Conservation (phyloP, 164 flowering plant species). For the Sedum album region DNA sequence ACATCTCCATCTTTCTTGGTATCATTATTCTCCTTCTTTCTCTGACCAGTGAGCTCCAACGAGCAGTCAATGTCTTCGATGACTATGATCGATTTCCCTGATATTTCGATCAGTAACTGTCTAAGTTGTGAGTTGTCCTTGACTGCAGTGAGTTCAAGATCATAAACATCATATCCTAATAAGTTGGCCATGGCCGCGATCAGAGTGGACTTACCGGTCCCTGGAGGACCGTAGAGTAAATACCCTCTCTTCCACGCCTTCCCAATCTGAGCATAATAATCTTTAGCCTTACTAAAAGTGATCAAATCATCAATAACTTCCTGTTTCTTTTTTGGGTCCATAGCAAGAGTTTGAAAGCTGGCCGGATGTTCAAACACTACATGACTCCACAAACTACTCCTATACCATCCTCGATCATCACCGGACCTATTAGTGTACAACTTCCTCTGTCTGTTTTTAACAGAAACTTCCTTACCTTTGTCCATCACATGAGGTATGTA, state of each 20-base stretch:
- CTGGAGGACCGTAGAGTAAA: background rate
- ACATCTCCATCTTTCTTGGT: background rate
- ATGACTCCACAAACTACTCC: constrained; percentile 15
- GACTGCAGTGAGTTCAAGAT: too few species aligned
- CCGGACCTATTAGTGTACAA: constrained; percentile 29
- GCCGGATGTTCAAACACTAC: background rate
- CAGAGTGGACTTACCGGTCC: background rate
- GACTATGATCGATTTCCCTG: background rate
- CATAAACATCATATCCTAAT: background rate
- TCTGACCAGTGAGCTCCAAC: background rate
- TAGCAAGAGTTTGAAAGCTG: background rate
- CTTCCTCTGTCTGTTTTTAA: constrained; percentile 28
- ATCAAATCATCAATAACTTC: background rate
- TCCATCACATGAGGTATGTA: constrained; percentile 34
- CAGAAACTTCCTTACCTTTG: constrained; percentile 28
- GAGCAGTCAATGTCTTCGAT: constrained; percentile 2
- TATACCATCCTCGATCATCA: constrained; percentile 14
- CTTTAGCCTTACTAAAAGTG: background rate
- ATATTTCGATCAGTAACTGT: background rate
- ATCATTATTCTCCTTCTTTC: background rate
- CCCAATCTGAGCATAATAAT: background rate
- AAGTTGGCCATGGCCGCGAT: background rate
- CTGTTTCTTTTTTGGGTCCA: background rate
- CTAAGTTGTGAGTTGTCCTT: background rate
- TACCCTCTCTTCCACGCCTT: constrained; percentile 1